Evolutionary conservation across 257 asterid genomes (phyloP).

Genomic region (Capsicum pubescens): DNA sequence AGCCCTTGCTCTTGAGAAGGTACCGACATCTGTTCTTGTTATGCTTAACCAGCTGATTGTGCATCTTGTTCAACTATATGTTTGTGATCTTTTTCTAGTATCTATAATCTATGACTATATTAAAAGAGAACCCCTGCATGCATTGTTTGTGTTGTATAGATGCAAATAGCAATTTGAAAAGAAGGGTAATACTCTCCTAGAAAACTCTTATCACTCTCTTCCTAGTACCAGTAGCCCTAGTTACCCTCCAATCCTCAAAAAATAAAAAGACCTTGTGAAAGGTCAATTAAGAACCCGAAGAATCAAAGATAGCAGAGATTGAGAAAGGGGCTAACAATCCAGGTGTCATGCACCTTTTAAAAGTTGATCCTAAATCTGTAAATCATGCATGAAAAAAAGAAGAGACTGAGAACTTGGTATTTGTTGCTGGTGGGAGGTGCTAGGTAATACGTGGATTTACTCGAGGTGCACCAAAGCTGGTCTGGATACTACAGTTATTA

Average conservation of each 20-base stretch:
- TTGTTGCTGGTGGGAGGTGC: too few species aligned
- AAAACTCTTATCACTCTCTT: not conserved
- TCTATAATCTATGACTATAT: not conserved
- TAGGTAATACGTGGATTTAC: too few species aligned
- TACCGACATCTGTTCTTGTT: constrained; percentile 32
- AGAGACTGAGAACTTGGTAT: too few species aligned
- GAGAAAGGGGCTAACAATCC: too few species aligned
- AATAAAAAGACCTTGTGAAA: not conserved
- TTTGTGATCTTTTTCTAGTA: not conserved
- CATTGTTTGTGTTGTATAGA: not conserved
- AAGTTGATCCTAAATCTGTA: constrained; percentile 6
- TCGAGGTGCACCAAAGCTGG: too few species aligned
- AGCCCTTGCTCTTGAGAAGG: constrained; percentile 95
- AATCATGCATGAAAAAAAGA: not conserved
- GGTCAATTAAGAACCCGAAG: constrained; percentile 6
- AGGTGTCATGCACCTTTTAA: too few species aligned
- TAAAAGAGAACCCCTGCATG: not conserved
- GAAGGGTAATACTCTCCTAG: not conserved
- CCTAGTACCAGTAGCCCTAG: not conserved
- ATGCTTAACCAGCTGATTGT: constrained; percentile 15
- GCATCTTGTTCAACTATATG: not conserved
- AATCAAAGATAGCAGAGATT: not conserved
- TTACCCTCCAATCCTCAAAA: constrained; percentile 5
- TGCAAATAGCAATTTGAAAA: not conserved
- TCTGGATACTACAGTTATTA: too few species aligned